Conservation (phyloP, 805 yeast genomes). For the Kluyveromyces dobzhanskii region DNA sequence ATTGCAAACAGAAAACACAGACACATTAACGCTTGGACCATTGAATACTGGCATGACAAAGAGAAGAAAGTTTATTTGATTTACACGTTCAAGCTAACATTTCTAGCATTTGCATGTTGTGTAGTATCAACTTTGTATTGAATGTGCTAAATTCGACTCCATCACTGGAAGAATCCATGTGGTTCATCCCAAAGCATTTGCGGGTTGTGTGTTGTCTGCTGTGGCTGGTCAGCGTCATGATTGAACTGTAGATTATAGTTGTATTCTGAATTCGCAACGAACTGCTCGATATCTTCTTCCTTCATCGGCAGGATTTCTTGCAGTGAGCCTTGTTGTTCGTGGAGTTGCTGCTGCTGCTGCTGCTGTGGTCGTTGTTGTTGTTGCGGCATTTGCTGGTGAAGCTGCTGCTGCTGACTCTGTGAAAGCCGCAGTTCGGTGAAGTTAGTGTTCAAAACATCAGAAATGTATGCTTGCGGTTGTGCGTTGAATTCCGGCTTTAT, state of each 20-base stretch:
- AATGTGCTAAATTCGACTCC: no score
- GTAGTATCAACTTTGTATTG: no score
- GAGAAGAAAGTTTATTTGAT: no score
- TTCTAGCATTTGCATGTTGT: no score
- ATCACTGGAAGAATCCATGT: background rate
- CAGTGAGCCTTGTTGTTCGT: background rate
- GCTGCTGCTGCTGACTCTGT: background rate
- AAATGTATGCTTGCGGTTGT: slow-evolving; percentile 1
- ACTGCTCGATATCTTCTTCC: background rate
- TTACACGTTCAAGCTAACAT: no score
- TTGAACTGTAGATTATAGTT: background rate
- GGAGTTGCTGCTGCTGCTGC: background rate
- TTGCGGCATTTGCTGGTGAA: background rate
- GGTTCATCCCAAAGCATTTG: slow-evolving; percentile 1
- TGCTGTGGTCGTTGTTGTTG: slow-evolving; percentile 1
- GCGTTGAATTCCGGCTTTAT: background rate
- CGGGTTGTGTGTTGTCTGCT: background rate
- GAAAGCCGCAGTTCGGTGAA: slow-evolving; percentile 1
- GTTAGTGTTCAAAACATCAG: slow-evolving; percentile 1
- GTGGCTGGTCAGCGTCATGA: background rate
- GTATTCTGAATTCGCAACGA: background rate
- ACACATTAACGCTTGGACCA: no score
- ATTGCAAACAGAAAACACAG: no score
- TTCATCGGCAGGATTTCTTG: background rate
- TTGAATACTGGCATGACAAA: no score